Conservation (phyloP, 352 stramenopile species). For the Globisporangium parvum region DNA sequence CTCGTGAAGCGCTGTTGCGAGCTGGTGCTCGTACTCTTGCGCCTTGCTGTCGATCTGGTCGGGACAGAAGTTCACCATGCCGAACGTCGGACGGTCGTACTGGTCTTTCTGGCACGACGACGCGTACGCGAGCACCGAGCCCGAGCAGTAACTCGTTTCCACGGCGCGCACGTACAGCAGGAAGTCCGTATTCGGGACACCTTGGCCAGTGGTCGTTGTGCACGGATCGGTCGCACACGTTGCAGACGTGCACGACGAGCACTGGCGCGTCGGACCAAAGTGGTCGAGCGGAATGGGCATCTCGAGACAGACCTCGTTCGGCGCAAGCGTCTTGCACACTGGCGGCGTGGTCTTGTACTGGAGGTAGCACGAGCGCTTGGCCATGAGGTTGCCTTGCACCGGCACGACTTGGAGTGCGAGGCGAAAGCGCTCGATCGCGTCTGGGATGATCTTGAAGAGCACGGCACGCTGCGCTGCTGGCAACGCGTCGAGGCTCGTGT, state of each 20-base stretch:
- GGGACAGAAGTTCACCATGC: constrained; percentile 83
- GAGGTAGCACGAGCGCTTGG: constrained; percentile 48
- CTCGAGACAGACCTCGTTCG: constrained; percentile 57
- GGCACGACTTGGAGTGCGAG: constrained; percentile 51
- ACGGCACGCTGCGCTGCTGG: constrained; percentile 25
- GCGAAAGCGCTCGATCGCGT: constrained; percentile 58
- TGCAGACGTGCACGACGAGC: constrained; percentile 31
- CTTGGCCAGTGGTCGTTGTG: constrained; percentile 19
- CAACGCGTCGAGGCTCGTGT: constrained; percentile 32
- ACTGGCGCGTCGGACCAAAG: constrained; percentile 46
- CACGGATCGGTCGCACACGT: constrained; percentile 42
- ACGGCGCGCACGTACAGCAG: constrained; percentile 62
- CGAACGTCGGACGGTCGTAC: constrained; percentile 77
- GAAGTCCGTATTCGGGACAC: constrained; percentile 53
- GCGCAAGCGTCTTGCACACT: constrained; percentile 47
- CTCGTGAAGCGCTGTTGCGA: constrained; percentile 75
- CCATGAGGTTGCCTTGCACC: constrained; percentile 53
- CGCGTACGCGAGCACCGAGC: constrained; percentile 61
- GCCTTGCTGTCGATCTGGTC: constrained; percentile 47
- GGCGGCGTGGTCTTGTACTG: constrained; percentile 50
- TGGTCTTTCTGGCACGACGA: constrained; percentile 82
- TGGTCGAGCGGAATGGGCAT: constrained; percentile 62
- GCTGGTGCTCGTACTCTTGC: constrained; percentile 51
- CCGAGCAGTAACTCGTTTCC: constrained; percentile 40
- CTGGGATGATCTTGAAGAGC: constrained; percentile 54